These are phyloP conservation scores for Neurospora intermedia DNA, from an alignment of 495 filamentous ascomycete genomes.

Conservation along the genomic window DNA sequence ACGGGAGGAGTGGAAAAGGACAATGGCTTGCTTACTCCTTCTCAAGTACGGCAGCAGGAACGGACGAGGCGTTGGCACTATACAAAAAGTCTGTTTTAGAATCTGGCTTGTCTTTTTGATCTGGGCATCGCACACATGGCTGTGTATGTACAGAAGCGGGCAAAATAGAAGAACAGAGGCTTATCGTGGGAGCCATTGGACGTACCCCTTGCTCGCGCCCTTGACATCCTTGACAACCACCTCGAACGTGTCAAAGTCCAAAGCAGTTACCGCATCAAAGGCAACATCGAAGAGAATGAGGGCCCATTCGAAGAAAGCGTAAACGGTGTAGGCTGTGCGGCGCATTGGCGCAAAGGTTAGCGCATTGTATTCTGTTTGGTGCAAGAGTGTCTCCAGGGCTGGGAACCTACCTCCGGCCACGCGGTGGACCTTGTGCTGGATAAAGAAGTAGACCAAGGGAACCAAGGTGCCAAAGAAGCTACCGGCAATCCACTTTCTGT, in stretches of 20 bases:
- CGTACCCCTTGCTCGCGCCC: conserved; percentile 96
- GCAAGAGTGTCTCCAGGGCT: background rate
- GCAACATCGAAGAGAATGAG: conserved; percentile 90
- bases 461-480: conserved; percentile 87
- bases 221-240: conserved; percentile 80
- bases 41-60: conserved; percentile 69
- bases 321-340: conserved; percentile 81
- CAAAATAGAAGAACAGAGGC: conserved; percentile 11
- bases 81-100: conserved; percentile 17
- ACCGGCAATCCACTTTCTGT: conserved; percentile 72
- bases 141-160: conserved; percentile 17
- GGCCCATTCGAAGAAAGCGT: conserved; percentile 97
- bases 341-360: conserved; percentile 12
- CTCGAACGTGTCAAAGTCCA: conserved; percentile 89
- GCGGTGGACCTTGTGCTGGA: conserved; percentile 96
- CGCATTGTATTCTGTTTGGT: background rate
- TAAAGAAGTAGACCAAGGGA: conserved; percentile 91
- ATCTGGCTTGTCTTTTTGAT: conserved; percentile 36
- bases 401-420: conserved; percentile 74
- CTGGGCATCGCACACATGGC: conserved; percentile 10
- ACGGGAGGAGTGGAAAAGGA: background rate
- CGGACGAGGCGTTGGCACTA: conserved; percentile 45
- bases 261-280: conserved; percentile 92
- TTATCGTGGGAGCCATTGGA: conserved; percentile 89
- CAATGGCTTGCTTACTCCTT: conserved; percentile 56